Evolutionary conservation across 2,329 filamentous ascomycete genomes (phyloP).

Genomic region (Xylaria digitata): DNA sequence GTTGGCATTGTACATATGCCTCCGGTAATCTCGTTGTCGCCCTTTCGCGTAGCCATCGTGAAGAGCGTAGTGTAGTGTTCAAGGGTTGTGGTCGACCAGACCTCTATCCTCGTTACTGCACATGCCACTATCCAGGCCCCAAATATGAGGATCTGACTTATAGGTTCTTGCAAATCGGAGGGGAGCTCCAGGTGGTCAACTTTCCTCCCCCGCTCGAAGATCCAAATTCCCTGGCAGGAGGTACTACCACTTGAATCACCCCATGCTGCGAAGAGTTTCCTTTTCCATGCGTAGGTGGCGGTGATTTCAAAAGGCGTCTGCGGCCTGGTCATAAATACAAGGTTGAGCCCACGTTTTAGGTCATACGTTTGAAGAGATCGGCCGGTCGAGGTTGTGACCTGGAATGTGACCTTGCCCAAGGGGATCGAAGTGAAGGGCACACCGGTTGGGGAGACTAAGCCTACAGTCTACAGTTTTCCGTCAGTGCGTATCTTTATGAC

Average conservation of each 20-base stretch:
- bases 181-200: slow-evolving; percentile 79
- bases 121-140: slow-evolving; percentile 92
- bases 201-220: slow-evolving; percentile 91
- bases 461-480: slow-evolving; percentile 75
- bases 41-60: slow-evolving; percentile 65
- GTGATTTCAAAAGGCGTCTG: slow-evolving; percentile 89
- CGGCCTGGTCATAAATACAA: slow-evolving; percentile 92
- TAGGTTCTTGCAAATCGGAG: slow-evolving; percentile 72
- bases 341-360: slow-evolving; percentile 85
- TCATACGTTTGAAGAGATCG: slow-evolving; percentile 95
- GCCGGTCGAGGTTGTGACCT: slow-evolving; percentile 95
- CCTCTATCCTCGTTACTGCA: slow-evolving; percentile 78
- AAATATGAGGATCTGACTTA: slow-evolving; percentile 83
- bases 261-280: slow-evolving; percentile 90
- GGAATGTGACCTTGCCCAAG: slow-evolving; percentile 93
- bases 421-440: slow-evolving; percentile 92
- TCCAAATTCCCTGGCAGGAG: slow-evolving; percentile 78
- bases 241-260: slow-evolving; percentile 67
- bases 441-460: slow-evolving; percentile 87
- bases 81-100: slow-evolving; percentile 85
- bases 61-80: slow-evolving; percentile 92
- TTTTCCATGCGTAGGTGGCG: slow-evolving; percentile 87
- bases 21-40: slow-evolving; percentile 77
- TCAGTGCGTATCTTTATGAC: slow-evolving; percentile 22
- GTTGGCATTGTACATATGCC: slow-evolving; percentile 90